Evolutionary conservation across 108 stramenopile genomes (phyloP), one percentile per base, ranked within the genome.

Genomic region (Epipyxis sp.): DNA sequence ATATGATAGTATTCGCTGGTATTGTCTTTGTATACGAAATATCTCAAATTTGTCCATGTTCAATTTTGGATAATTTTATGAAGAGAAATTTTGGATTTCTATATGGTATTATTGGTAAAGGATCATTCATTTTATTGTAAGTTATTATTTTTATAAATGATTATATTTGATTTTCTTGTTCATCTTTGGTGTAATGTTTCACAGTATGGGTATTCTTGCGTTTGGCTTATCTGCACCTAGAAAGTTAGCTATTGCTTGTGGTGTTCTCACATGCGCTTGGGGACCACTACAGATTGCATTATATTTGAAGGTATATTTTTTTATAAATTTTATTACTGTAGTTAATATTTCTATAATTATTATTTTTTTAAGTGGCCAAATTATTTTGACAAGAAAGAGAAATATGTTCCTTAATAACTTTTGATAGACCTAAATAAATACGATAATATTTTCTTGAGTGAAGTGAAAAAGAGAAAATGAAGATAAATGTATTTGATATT

Each of bases 341-440:
- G 40, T 46, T 32, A 13, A 27, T 20, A 42, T 20, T 54, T 29
- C 6, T 39, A 3, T 54, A 10, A 16, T 74, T 32, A 42, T 10
- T 74, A 43, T 6, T 32, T 29, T 32, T 37, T 37, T 27, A 6
- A 74, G 71, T 74, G 16, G 3, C 71, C 71, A 16, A 6, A 74
- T 13, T 74, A 74, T 57, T 74, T 74, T 42, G 71, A 74, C 25
- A 74, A 74, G 71, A 3, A 35, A 3, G 71, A 74, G 34, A 74
- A 74, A 42, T 74, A 34, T 32, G 3, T 6, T 6, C 71, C 71
- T 10, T 74, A 65, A 65, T 6, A 25, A 32, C 61, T 65, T 37
- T 65, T 37, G n/a, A n/a, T n/a, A n/a, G n/a, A n/a, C n/a, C n/a
- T n/a, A n/a, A n/a, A n/a, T n/a, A n/a, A n/a, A n/a, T n/a, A n/a